phyloP scores from a whole-genome alignment of 2,329 filamentous ascomycete genomes.

The Beauveria scarabaeidicola region DNA sequence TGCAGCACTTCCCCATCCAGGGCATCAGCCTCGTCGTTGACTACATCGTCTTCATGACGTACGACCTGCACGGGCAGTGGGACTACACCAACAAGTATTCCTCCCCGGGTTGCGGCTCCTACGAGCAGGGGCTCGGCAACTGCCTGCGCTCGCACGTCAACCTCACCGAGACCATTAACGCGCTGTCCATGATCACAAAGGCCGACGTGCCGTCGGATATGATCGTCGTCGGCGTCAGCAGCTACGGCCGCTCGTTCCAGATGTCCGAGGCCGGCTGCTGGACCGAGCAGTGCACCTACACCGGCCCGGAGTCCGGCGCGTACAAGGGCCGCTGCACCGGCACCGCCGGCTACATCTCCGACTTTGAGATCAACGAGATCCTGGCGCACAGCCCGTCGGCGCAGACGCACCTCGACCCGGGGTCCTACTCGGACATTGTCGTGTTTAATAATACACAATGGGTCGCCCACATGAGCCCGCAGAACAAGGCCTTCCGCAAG shows the following conservation, averaged over 20 bases:
- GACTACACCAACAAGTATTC: conserved; percentile 21
- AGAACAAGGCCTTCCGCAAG: conserved; percentile 7
- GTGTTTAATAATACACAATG: conserved; percentile 16
- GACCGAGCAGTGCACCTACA: conserved; percentile 19
- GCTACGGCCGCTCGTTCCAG: conserved; percentile 23
- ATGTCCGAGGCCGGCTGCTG: conserved; percentile 24
- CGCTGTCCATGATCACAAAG: conserved; percentile 28
- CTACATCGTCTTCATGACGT: conserved; percentile 30
- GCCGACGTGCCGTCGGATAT: conserved; percentile 23
- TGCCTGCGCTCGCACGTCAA: conserved; percentile 30
- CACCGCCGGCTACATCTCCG: conserved; percentile 24
- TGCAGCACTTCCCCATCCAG: conserved; percentile 23
- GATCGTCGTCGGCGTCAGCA: conserved; percentile 22
- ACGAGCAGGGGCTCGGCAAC: conserved; percentile 18
- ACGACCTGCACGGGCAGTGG: conserved; percentile 28
- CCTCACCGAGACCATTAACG: conserved; percentile 23
- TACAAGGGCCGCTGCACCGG: conserved; percentile 20
- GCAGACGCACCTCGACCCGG: not conserved
- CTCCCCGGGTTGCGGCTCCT: conserved; percentile 7
- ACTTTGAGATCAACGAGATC: conserved; percentile 22
- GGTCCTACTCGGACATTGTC: conserved; percentile 12
- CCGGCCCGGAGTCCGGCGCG: conserved; percentile 18
- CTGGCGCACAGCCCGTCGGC: not conserved
- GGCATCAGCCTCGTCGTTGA: conserved; percentile 20
- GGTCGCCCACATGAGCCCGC: conserved; percentile 12